Evolutionary conservation across 2,329 filamentous ascomycete species (phyloP).

Genomic region (Neonectria magnoliae): DNA sequence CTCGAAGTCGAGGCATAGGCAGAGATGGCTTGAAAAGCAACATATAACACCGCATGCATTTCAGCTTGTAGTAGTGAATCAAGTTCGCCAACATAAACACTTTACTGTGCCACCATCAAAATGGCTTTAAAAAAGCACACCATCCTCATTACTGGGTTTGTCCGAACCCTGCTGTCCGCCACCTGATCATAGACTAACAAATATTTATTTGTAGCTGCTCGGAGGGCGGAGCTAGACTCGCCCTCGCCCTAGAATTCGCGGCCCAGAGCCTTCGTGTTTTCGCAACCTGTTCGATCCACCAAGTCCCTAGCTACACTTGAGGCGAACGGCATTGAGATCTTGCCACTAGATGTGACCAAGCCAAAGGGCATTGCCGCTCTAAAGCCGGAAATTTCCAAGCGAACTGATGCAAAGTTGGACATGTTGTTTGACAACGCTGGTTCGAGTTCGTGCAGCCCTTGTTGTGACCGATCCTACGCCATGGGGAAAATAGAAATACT

Average conservation of each 20-base stretch:
- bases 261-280: constrained; percentile 25
- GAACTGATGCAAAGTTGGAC: constrained; percentile 21
- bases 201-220: constrained; percentile 4
- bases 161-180: not conserved
- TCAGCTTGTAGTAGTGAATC: too few species aligned
- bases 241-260: constrained; percentile 26
- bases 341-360: constrained; percentile 23
- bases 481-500: not conserved
- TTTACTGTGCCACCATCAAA: too few species aligned
- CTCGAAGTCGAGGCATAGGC: too few species aligned
- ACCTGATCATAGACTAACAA: not conserved
- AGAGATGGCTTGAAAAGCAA: too few species aligned
- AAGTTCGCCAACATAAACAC: too few species aligned
- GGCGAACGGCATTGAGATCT: constrained; percentile 23
- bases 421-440: constrained; percentile 30
- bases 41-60: too few species aligned
- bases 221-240: constrained; percentile 24
- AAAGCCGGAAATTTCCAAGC: constrained; percentile 13
- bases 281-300: constrained; percentile 25
- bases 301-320: constrained; percentile 9
- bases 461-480: not conserved
- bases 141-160: constrained; percentile 25
- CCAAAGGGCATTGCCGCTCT: constrained; percentile 24
- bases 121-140: constrained; percentile 1
- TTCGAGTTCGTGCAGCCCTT: constrained; percentile 2